Conservation (phyloP, 495 filamentous ascomycete genomes). For the Aspergillus taichungensis region DNA sequence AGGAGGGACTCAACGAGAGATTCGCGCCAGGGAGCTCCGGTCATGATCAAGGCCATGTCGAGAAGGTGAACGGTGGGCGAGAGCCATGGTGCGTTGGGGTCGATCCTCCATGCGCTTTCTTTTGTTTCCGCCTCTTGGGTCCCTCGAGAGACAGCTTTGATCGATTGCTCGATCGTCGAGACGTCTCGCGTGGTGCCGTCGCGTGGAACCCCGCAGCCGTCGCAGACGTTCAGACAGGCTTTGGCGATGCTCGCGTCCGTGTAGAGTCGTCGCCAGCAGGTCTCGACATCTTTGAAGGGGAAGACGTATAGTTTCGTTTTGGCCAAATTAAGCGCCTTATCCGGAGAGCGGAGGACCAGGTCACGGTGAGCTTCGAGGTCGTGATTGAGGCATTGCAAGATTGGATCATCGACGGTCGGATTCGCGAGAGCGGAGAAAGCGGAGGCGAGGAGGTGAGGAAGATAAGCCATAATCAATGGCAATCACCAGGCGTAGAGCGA, state of each 20-base stretch:
- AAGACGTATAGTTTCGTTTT: constrained; percentile 64
- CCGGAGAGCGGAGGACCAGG: constrained; percentile 26
- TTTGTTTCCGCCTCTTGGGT: neutral
- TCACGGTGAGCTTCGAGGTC: constrained; percentile 14
- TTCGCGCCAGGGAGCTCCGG: constrained; percentile 61
- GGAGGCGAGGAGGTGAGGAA: constrained; percentile 11
- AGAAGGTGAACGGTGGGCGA: constrained; percentile 50
- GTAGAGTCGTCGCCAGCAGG: constrained; percentile 68
- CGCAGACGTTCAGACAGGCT: constrained; percentile 33
- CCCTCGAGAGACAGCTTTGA: neutral
- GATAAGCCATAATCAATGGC: constrained; percentile 3
- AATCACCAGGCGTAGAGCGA: too few species aligned
- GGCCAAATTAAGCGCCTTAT: constrained; percentile 33
- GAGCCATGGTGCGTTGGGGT: constrained; percentile 21
- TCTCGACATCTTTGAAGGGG: constrained; percentile 64
- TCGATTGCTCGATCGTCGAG: neutral
- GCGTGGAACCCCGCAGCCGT: constrained; percentile 9
- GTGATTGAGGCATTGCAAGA: constrained; percentile 30
- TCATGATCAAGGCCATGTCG: constrained; percentile 75
- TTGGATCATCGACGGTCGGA: constrained; percentile 29
- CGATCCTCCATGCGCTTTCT: neutral
- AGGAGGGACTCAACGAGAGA: constrained; percentile 45
- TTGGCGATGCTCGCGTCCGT: constrained; percentile 68
- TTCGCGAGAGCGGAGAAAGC: constrained; percentile 23
- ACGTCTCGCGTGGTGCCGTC: neutral